Percentiles rank a stretch among this genome's conserved stretches.
Evolutionary conservation across 2,329 filamentous ascomycete species (phyloP).

Genomic region (Diaporthe citriasiana): DNA sequence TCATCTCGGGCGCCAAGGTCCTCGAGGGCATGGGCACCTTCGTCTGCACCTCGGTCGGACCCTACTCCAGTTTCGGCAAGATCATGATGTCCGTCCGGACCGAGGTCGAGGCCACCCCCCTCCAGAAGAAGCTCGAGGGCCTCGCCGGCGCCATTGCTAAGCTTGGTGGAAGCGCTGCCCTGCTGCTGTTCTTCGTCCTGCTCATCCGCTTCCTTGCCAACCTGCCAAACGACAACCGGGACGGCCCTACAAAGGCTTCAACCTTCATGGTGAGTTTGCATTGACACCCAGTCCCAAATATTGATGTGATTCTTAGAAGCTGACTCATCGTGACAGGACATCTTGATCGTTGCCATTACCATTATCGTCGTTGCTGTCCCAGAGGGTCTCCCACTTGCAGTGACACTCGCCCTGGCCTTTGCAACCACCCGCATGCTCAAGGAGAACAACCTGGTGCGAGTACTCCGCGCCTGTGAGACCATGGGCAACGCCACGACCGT

Average conservation of each 20-base stretch:
- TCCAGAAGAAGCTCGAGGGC: conserved; percentile 66
- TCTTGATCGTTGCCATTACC: conserved; percentile 75
- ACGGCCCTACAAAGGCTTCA: conserved; percentile 68
- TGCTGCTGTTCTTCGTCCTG: conserved; percentile 81
- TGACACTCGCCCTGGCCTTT: conserved; percentile 76
- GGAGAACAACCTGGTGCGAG: conserved; percentile 78
- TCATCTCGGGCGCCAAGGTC: conserved; percentile 69
- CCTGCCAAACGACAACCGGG: conserved; percentile 64
- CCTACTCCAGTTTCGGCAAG: conserved; percentile 67
- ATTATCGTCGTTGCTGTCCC: conserved; percentile 77
- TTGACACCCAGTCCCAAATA: fast-evolving
- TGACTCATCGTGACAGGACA: conserved; percentile 52
- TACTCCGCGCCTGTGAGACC: conserved; percentile 77
- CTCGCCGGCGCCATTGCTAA: conserved; percentile 61
- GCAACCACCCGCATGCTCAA: conserved; percentile 77
- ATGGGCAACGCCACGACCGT: conserved; percentile 72
- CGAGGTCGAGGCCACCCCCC: conserved; percentile 65
- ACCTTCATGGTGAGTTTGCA: conserved; percentile 61
- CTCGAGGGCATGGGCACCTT: conserved; percentile 68
- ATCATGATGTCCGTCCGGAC: conserved; percentile 69
- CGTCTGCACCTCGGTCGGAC: conserved; percentile 68
- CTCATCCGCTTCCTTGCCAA: conserved; percentile 82
- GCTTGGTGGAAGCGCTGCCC: conserved; percentile 74
- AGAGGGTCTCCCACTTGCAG: conserved; percentile 75
- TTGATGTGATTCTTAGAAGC: background rate